Conservation (phyloP, 2,329 filamentous ascomycete genomes). For the Fusarium xylarioides region DNA sequence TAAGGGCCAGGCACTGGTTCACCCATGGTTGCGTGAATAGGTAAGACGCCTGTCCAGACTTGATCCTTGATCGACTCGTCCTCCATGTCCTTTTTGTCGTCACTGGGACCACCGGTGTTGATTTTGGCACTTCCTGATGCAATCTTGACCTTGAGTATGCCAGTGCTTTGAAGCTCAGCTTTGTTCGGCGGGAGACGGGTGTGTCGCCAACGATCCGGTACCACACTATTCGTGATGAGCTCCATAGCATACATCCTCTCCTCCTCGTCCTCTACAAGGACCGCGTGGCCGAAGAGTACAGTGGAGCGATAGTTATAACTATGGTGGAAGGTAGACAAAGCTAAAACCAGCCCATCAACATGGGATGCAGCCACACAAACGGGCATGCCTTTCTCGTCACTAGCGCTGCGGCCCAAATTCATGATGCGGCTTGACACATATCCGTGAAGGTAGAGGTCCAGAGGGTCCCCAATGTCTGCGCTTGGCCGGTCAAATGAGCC, state of each 20-base stretch:
- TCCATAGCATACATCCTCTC: constrained; percentile 84
- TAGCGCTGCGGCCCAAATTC: constrained; percentile 60
- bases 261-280: constrained; percentile 68
- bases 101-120: constrained; percentile 69
- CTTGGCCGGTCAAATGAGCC: constrained; percentile 73
- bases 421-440: constrained; percentile 84
- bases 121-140: constrained; percentile 80
- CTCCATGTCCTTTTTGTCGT: constrained; percentile 59
- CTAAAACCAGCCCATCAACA: constrained; percentile 81
- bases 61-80: constrained; percentile 52
- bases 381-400: constrained; percentile 63
- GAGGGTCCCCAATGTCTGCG: constrained; percentile 67
- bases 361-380: constrained; percentile 77
- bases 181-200: constrained; percentile 75
- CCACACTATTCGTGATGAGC: constrained; percentile 78
- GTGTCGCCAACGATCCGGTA: constrained; percentile 74
- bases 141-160: constrained; percentile 74
- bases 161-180: constrained; percentile 79
- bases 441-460: constrained; percentile 84
- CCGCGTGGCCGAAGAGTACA: constrained; percentile 78
- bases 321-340: constrained; percentile 81
- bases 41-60: constrained; percentile 67
- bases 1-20: constrained; percentile 68
- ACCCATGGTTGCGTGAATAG: constrained; percentile 71
- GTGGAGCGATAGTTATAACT: constrained; percentile 89